Conservation (phyloP, 352 stramenopile genomes). For the Phytophthora pistaciae region DNA sequence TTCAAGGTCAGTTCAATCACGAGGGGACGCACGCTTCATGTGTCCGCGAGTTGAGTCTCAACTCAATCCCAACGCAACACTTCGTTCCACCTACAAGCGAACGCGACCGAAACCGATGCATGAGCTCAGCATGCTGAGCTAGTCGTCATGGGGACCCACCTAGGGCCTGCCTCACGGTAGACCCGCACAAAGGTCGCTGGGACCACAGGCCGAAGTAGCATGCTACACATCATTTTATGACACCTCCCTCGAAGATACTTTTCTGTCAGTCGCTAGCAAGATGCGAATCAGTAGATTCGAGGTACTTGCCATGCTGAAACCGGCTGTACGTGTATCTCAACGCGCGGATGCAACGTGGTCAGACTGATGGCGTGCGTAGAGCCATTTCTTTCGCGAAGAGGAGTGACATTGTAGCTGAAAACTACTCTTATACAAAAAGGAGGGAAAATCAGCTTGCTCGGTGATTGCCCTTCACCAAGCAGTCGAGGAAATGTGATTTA, state of each 20-base stretch:
- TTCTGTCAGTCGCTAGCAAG: neutral
- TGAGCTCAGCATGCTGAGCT: neutral
- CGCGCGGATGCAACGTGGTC: neutral
- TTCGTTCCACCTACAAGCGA: neutral
- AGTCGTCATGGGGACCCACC: neutral
- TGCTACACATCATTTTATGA: conserved; percentile 2
- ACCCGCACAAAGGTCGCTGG: neutral
- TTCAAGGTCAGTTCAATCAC: conserved; percentile 7
- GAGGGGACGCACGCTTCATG: neutral
- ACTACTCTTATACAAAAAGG: neutral
- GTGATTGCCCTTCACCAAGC: neutral
- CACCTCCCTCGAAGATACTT: conserved; percentile 2
- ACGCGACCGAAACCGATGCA: neutral
- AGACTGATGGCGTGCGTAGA: neutral
- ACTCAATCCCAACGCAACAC: too few relatives aligned
- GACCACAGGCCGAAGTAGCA: neutral
- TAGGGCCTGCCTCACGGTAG: neutral
- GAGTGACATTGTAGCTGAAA: neutral
- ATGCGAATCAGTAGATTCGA: conserved; percentile 9
- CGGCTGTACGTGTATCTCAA: neutral
- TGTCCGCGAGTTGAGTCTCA: neutral
- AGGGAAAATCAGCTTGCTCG: neutral
- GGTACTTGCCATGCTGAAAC: neutral
- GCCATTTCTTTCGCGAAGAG: neutral
- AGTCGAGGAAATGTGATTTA: neutral